phyloP scores from a whole-genome alignment of 257 asterid species.

The Fraxinus quadrangulata region DNA sequence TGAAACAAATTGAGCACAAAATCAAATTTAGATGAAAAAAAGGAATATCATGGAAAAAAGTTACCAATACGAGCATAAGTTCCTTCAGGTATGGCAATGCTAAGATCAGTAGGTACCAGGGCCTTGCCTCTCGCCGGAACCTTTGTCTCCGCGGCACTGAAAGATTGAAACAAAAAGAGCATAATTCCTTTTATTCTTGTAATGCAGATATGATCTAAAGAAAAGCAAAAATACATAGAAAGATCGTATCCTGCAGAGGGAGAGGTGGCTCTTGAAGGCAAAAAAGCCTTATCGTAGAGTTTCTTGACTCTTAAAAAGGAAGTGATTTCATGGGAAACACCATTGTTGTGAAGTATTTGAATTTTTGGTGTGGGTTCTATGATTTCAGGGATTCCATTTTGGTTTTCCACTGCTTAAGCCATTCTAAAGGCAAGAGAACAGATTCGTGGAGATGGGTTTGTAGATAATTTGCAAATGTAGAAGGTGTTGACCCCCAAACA shows the following conservation, averaged over 20 bases:
- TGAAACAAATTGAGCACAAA: background rate
- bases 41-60: background rate
- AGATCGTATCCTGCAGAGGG: constrained; percentile 53
- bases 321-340: background rate
- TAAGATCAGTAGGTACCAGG: constrained; percentile 74
- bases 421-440: no score
- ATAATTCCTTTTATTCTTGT: no score
- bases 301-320: constrained; percentile 41
- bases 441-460: no score
- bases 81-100: constrained; percentile 75
- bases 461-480: no score
- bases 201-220: background rate
- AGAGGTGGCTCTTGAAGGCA: constrained; percentile 41
- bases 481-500: no score
- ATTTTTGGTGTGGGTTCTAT: constrained; percentile 36
- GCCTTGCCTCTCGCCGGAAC: constrained; percentile 87
- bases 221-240: constrained; percentile 23
- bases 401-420: no score
- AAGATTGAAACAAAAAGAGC: background rate
- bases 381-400: no score
- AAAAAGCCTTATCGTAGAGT: constrained; percentile 41
- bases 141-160: constrained; percentile 55
- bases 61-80: constrained; percentile 87
- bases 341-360: constrained; percentile 30
- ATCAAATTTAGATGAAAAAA: background rate